Evolutionary conservation across 257 asterid genomes (phyloP).

Genomic region (Sherardia arvensis): DNA sequence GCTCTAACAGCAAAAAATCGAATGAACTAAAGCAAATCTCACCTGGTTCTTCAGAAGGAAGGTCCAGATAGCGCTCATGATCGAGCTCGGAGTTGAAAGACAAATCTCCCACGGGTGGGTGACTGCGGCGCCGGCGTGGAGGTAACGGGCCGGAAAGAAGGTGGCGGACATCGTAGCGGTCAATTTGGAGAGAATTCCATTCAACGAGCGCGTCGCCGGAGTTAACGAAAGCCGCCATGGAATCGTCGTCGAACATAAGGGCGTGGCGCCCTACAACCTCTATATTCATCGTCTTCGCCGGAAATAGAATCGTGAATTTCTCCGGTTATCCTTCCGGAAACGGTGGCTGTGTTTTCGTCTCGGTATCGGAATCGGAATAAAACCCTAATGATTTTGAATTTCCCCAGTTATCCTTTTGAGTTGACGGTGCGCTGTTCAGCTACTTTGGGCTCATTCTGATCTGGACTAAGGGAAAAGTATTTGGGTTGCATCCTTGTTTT

Average conservation of each 20-base stretch:
- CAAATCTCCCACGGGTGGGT: slow-evolving; percentile 24
- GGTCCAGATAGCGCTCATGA: slow-evolving; percentile 74
- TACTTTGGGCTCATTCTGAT: background rate
- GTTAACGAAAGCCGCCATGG: slow-evolving; percentile 73
- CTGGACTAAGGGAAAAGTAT: background rate
- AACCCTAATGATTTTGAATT: background rate
- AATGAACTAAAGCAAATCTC: background rate
- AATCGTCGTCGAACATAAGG: slow-evolving; percentile 75
- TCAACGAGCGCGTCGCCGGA: slow-evolving; percentile 85
- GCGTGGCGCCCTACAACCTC: slow-evolving; percentile 88
- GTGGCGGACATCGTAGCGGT: slow-evolving; percentile 97
- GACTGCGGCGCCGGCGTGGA: slow-evolving; percentile 42
- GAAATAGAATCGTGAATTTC: background rate
- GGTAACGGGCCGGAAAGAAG: slow-evolving; percentile 81
- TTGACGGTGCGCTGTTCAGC: background rate
- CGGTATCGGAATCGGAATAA: background rate
- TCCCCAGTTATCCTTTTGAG: background rate
- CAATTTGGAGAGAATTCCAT: slow-evolving; percentile 87
- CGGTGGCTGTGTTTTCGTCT: background rate
- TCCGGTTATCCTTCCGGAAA: background rate
- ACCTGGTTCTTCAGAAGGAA: slow-evolving; percentile 64
- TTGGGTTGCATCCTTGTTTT: background rate
- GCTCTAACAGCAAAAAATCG: background rate
- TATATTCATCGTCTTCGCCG: slow-evolving; percentile 38
- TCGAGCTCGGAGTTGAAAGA: slow-evolving; percentile 50